These are phyloP conservation scores for Populus pruinosa DNA, from an alignment of 345 rosid genomes.

Conservation along the genomic window DNA sequence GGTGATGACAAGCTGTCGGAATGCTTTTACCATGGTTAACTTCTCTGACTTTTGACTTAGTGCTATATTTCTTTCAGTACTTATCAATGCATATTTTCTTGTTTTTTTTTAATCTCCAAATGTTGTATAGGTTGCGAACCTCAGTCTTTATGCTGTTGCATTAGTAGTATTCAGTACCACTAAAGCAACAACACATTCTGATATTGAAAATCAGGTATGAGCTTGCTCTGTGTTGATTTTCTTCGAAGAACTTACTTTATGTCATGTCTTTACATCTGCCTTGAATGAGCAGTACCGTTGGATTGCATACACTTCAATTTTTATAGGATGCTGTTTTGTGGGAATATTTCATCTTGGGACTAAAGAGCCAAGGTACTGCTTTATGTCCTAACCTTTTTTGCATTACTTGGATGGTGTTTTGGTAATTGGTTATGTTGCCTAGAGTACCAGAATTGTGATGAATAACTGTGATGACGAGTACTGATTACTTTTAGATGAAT, in stretches of 20 bases:
- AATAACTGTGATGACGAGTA: neutral
- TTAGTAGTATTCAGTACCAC: constrained; percentile 55
- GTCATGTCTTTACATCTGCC: constrained; percentile 16
- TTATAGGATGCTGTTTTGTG: constrained; percentile 82
- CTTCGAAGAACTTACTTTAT: constrained; percentile 5
- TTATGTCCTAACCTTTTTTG: neutral
- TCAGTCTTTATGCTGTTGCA: constrained; percentile 80
- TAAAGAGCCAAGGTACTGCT: constrained; percentile 75
- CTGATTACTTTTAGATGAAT: neutral
- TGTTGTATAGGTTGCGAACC: constrained; percentile 72
- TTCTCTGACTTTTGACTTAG: constrained; percentile 6
- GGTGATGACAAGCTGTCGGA: constrained; percentile 81
- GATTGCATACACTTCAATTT: constrained; percentile 82
- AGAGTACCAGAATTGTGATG: neutral
- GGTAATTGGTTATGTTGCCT: neutral
- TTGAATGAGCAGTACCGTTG: constrained; percentile 66
- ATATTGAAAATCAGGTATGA: constrained; percentile 72
- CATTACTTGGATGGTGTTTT: neutral
- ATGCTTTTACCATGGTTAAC: constrained; percentile 90
- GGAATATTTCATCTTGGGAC: constrained; percentile 73
- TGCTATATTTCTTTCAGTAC: neutral
- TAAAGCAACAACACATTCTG: constrained; percentile 46
- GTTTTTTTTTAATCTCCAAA: neutral
- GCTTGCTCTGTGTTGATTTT: neutral
- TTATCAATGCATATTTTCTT: neutral